Evolutionary conservation across 768 basidiomycete genomes (phyloP).

Genomic region (Rhizopogon roseolus): DNA sequence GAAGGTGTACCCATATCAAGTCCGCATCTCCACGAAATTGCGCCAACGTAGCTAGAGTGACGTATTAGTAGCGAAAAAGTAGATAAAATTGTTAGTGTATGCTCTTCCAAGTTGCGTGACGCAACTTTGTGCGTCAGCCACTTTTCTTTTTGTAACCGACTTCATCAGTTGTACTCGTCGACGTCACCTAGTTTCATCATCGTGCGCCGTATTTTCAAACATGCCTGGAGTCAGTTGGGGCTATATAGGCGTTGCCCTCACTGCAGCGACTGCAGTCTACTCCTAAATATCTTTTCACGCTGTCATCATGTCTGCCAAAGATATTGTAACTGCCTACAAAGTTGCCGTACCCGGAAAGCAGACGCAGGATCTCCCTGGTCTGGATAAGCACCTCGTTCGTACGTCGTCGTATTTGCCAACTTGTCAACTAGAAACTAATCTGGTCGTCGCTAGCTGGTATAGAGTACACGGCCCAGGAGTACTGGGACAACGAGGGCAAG

Average conservation of each 20-base stretch:
- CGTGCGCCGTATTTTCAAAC: background rate
- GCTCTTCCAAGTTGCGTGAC: too few species aligned
- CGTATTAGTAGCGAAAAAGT: too few species aligned
- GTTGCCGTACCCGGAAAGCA: slow-evolving; percentile 35
- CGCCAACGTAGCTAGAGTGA: too few species aligned
- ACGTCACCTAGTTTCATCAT: slow-evolving; percentile 1
- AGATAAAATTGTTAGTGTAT: too few species aligned
- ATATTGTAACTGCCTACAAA: slow-evolving; percentile 31
- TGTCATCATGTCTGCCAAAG: slow-evolving; percentile 1
- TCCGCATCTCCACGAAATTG: too few species aligned
- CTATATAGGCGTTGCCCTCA: background rate
- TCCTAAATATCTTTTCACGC: background rate
- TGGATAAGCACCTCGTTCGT: slow-evolving; percentile 46
- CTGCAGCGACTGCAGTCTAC: too few species aligned
- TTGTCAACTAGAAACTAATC: background rate
- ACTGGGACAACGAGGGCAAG: slow-evolving; percentile 48
- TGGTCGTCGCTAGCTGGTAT: slow-evolving; percentile 21
- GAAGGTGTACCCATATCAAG: too few species aligned
- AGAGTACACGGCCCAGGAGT: slow-evolving; percentile 37
- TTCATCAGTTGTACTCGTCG: slow-evolving; percentile 1
- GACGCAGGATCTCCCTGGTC: slow-evolving; percentile 43
- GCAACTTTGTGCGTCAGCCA: too few species aligned
- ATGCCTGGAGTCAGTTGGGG: too few species aligned
- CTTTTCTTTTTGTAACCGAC: too few species aligned
- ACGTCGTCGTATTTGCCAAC: slow-evolving; percentile 6